Base-by-base conservation (phyloP, 1,284 basidiomycete genomes). In the Boletellus deceptivus region DNA sequence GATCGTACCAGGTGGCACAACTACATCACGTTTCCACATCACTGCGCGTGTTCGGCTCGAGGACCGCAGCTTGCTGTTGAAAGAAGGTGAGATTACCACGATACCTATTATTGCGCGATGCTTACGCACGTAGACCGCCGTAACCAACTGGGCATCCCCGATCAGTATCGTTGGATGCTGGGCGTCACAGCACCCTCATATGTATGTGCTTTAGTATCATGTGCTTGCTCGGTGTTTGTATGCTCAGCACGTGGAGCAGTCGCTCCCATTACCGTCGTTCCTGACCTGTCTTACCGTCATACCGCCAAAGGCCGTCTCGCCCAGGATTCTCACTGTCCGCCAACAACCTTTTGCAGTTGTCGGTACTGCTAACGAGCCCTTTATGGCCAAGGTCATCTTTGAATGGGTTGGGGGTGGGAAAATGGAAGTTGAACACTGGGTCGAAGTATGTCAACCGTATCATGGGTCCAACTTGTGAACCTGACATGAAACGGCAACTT, bases 121-220 rank as follows among this genome's bases (percentile, higher is more conserved):
- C 45, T 49, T 20, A 57, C 55, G 40, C 27, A 44, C 40, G 2
- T 53, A 85, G 82, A 75, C 31, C 70, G 72, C 43, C 79, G 79
- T 24, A 50, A 59, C n/a, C 58, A 62, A 20, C 59, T 66, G 17
- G 48, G 59, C 10, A 54, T 47, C 16, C 48, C 49, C 4, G 75
- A 82, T 58, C 81, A 82, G 0, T 83, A 88, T 63, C 79, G 79
- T 55, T 90, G 87, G 88, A 83, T 85, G 75, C 67, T 90, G 17
- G 76, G 75, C 1, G 74, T 87, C 6, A 78, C 82, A 18, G 76
- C 86, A 6, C 83, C 87, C 13, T 83, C 84, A 50, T 90, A 90
- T 61, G 87, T 86, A 54, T 43, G 83, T 72, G 40, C 6, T 49
- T 41, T 42, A 34, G n/a, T 18, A 25, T 6, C 49, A 37, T 43